These are phyloP conservation scores for Fusarium sublunatum DNA, from an alignment of 2,329 filamentous ascomycete genomes.

Conservation along the genomic window DNA sequence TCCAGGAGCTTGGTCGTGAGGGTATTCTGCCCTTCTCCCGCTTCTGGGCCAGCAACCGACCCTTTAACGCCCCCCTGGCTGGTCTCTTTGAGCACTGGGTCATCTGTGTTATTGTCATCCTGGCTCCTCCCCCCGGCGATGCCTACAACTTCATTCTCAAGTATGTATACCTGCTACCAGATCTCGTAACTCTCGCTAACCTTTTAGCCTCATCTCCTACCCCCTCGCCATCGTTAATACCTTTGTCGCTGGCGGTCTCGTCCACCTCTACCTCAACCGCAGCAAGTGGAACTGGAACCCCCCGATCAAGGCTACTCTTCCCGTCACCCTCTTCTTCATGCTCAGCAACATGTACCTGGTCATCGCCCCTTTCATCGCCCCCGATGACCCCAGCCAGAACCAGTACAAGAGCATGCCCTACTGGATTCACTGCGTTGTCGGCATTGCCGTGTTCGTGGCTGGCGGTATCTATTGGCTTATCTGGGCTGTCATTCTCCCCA, in stretches of 20 bases:
- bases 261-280: constrained; percentile 64
- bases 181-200: neutral
- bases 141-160: constrained; percentile 73
- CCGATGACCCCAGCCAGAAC: constrained; percentile 59
- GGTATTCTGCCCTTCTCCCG: constrained; percentile 72
- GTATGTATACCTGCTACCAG: constrained; percentile 47
- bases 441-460: constrained; percentile 63
- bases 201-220: constrained; percentile 68
- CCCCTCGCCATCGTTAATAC: constrained; percentile 69
- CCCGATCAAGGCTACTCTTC: constrained; percentile 65
- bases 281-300: constrained; percentile 63
- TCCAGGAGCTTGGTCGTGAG: constrained; percentile 74
- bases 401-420: constrained; percentile 67
- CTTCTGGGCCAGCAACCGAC: constrained; percentile 72
- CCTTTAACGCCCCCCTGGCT: constrained; percentile 70
- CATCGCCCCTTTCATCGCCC: constrained; percentile 68
- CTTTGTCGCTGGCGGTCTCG: constrained; percentile 64
- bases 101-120: constrained; percentile 72
- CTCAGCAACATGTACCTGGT: constrained; percentile 71
- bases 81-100: constrained; percentile 73
- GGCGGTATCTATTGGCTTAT: constrained; percentile 67
- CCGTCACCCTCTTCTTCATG: constrained; percentile 68
- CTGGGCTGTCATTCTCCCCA: constrained; percentile 65
- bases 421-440: constrained; percentile 68
- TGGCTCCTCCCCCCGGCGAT: constrained; percentile 74